A percentile compares a stretch with the other conserved stretches of the same genome.
phyloP scores from a whole-genome alignment of 2,329 filamentous ascomycete genomes.

The Fusarium tuaranense region DNA sequence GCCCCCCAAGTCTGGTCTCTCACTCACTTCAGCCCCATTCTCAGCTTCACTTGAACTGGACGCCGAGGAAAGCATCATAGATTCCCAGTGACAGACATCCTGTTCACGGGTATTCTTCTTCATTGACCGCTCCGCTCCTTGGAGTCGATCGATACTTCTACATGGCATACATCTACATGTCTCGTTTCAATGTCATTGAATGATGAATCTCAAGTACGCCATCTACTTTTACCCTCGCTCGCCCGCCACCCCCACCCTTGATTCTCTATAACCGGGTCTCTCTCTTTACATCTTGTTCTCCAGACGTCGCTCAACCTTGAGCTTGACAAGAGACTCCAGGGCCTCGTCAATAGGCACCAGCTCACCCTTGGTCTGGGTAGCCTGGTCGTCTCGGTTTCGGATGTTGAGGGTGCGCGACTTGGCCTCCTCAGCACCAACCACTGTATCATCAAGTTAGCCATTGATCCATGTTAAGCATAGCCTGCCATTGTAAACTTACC shows the following conservation, averaged over 20 bases:
- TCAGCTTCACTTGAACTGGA: slow-evolving; percentile 11
- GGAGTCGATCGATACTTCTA: slow-evolving; percentile 14
- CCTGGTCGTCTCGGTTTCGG: slow-evolving; percentile 72
- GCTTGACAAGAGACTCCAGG: slow-evolving; percentile 64
- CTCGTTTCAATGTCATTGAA: slow-evolving; percentile 33
- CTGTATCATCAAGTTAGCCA: slow-evolving; percentile 48
- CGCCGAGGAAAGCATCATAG: neutral
- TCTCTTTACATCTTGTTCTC: slow-evolving; percentile 49
- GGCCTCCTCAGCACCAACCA: slow-evolving; percentile 72
- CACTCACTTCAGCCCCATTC: slow-evolving; percentile 14
- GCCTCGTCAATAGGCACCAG: slow-evolving; percentile 68
- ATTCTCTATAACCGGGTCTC: slow-evolving; percentile 17
- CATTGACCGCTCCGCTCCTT: slow-evolving; percentile 38
- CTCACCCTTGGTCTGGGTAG: slow-evolving; percentile 70
- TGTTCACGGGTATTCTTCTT: slow-evolving; percentile 14
- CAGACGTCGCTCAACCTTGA: slow-evolving; percentile 61
- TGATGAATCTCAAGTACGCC: slow-evolving; percentile 27
- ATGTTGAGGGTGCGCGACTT: slow-evolving; percentile 71
- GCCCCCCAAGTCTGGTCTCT: neutral
- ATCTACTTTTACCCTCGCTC: slow-evolving; percentile 36
- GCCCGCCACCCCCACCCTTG: slow-evolving; percentile 15
- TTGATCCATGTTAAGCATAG: neutral
- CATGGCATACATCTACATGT: slow-evolving; percentile 28
- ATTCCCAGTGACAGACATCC: neutral
- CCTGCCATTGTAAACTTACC: slow-evolving; percentile 54